Evolutionary conservation across 2,329 filamentous ascomycete genomes (phyloP).

Genomic region (Penicillium hordei): DNA sequence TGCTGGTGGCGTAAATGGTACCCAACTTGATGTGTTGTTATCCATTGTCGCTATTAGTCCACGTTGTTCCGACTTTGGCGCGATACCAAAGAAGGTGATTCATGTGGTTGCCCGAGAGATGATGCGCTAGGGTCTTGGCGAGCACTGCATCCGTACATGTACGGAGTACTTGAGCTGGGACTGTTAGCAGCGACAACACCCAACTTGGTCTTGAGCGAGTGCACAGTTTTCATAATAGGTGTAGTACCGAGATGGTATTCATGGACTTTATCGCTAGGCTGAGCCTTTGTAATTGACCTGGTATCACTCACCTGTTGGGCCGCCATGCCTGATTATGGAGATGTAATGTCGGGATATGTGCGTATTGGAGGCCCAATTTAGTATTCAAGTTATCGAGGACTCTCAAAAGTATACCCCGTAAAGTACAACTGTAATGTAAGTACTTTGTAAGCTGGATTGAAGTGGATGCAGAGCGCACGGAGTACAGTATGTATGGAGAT

Average conservation of each 20-base stretch:
- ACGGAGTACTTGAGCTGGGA: slow-evolving; percentile 83
- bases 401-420: neutral
- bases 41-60: slow-evolving; percentile 54
- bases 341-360: neutral
- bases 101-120: slow-evolving; percentile 99
- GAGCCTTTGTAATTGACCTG: neutral
- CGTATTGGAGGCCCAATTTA: neutral
- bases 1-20: slow-evolving; percentile 80
- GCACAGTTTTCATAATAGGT: neutral
- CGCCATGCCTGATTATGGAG: slow-evolving; percentile 71
- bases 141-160: slow-evolving; percentile 60
- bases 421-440: too few species aligned
- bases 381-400: neutral
- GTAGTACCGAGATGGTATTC: slow-evolving; percentile 39
- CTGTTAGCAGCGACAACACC: slow-evolving; percentile 74
- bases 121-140: slow-evolving; percentile 92
- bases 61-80: neutral
- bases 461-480: neutral
- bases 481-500: neutral
- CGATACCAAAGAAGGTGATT: slow-evolving; percentile 51
- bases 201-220: neutral
- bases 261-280: neutral
- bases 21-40: slow-evolving; percentile 92
- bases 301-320: slow-evolving; percentile 88
- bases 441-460: too few species aligned